Evolutionary conservation across 257 asterid genomes (phyloP), one percentile per base, ranked within the genome.

Genomic region (Solanum boliviense): DNA sequence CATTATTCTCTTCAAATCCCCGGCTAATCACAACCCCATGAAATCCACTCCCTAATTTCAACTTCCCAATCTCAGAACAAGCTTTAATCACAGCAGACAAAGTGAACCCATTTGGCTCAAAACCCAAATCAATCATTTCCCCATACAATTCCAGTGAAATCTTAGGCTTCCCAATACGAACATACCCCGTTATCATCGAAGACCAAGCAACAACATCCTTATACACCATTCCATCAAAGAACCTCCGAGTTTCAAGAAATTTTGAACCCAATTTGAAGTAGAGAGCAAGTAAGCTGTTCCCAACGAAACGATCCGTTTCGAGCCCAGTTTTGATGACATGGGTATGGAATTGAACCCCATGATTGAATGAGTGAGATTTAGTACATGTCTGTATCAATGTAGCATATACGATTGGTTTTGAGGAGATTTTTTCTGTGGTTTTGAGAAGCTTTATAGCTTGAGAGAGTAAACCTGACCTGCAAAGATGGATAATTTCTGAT

Each of bases 161-260:
- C 35, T 84, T 18, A 6, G 97, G 93, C 60, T 84, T 93, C 13
- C 94, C 92, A 2, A 39, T 89, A 5, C 95, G 94, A 86, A 94
- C 89, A 90, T 95, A 95, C 18, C 97, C 98, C 3, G 98, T 95
- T 27, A 95, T 92, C 91, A 95, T 95, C 23, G 98, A 95, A 73
- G 96, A 94, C 98, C 98, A 97, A 3, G 98, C 93, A 23, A 95
- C 98, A 4, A 93, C 98, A 81, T 97, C 98, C 90, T 95, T 95
- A 38, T 89, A 90, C 34, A 12, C 65, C 92, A 97, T 87, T 9
- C 93, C 94, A 56, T 92, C 93, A 75, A 95, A 95, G 84, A 92
- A 86, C 44, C 89, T 93, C 15, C 88, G 87, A 3, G 95, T 91
- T 38, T 94, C 93, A 25, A 84, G 16, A 65, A 94, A 89, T 85